These are phyloP conservation scores for Brassica nigra DNA, from an alignment of 345 rosid species.

Conservation along the genomic window DNA sequence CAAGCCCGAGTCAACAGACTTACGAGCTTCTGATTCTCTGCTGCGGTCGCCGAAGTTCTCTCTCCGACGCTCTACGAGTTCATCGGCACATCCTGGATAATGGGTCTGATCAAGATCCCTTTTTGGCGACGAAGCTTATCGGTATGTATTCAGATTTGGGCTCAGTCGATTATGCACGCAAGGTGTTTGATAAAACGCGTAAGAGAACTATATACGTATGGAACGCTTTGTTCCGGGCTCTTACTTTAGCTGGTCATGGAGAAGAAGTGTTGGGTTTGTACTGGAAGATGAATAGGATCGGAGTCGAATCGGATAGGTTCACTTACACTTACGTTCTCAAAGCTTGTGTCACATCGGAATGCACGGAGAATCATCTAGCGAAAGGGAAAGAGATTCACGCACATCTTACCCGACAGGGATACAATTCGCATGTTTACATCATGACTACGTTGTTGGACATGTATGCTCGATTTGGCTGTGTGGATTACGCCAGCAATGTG, in stretches of 20 bases:
- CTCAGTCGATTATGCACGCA: slow-evolving; percentile 59
- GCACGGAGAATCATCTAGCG: slow-evolving; percentile 40
- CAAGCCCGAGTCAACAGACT: slow-evolving; percentile 73
- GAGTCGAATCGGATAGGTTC: slow-evolving; percentile 71
- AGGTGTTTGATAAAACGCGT: slow-evolving; percentile 81
- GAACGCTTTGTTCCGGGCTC: slow-evolving; percentile 84
- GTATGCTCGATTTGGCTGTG: slow-evolving; percentile 81
- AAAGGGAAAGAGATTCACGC: slow-evolving; percentile 89
- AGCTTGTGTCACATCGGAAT: slow-evolving; percentile 72
- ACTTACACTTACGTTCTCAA: slow-evolving; percentile 84
- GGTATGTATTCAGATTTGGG: slow-evolving; percentile 61
- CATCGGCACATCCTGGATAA: slow-evolving; percentile 61
- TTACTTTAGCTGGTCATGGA: slow-evolving; percentile 70
- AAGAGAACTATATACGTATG: slow-evolving; percentile 78
- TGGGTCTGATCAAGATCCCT: slow-evolving; percentile 90
- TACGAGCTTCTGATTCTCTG: slow-evolving; percentile 80
- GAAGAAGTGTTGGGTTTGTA: slow-evolving; percentile 72
- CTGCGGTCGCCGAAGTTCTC: slow-evolving; percentile 59
- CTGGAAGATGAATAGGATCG: slow-evolving; percentile 61
- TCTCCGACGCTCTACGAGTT: slow-evolving; percentile 58
- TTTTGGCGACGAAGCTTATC: slow-evolving; percentile 91
- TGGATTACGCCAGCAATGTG: slow-evolving; percentile 55
- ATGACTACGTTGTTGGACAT: slow-evolving; percentile 87
- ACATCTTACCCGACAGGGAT: slow-evolving; percentile 63
- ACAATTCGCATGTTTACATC: slow-evolving; percentile 61